Percentiles rank a stretch among this genome's conserved stretches.
Conservation (phyloP, 2,329 filamentous ascomycete species). For the Geosmithia putterillii region DNA sequence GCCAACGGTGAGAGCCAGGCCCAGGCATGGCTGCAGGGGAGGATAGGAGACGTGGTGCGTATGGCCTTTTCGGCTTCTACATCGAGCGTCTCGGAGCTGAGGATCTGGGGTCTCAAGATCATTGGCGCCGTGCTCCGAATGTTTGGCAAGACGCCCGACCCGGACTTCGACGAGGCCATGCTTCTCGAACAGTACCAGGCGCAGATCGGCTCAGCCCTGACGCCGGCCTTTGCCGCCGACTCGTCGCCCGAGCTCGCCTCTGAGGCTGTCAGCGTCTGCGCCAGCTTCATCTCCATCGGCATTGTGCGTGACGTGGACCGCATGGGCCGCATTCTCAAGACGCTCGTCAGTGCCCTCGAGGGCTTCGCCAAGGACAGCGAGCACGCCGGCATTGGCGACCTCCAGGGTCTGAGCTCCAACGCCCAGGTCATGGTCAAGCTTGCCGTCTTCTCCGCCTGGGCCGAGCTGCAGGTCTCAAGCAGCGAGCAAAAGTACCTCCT, state of each 20-base stretch:
- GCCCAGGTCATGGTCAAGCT: conserved; percentile 98
- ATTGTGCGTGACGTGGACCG: conserved; percentile 95
- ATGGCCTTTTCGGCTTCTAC: conserved; percentile 98
- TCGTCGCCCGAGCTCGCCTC: conserved; percentile 93
- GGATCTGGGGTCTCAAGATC: conserved; percentile 85
- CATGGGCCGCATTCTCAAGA: conserved; percentile 97
- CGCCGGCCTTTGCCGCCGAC: conserved; percentile 88
- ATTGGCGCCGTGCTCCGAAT: conserved; percentile 89
- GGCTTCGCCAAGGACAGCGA: conserved; percentile 78
- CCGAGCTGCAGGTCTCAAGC: conserved; percentile 90
- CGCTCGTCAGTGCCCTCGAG: conserved; percentile 79
- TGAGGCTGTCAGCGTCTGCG: conserved; percentile 93
- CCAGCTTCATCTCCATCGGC: conserved; percentile 92
- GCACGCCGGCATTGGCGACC: conserved; percentile 78
- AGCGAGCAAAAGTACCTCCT: conserved; percentile 81
- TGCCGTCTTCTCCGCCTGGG: conserved; percentile 94
- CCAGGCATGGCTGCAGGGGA: conserved; percentile 66
- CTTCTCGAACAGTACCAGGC: conserved; percentile 96
- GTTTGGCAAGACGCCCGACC: conserved; percentile 91
- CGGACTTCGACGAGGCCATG: conserved; percentile 95
- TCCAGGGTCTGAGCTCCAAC: conserved; percentile 87
- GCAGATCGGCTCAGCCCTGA: conserved; percentile 92
- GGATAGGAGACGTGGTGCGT: conserved; percentile 82
- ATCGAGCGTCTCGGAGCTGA: conserved; percentile 77
- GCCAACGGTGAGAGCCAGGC: conserved; percentile 69